Conservation (phyloP, 805 yeast genomes). For the Wilhelminamyces savonicus region DNA sequence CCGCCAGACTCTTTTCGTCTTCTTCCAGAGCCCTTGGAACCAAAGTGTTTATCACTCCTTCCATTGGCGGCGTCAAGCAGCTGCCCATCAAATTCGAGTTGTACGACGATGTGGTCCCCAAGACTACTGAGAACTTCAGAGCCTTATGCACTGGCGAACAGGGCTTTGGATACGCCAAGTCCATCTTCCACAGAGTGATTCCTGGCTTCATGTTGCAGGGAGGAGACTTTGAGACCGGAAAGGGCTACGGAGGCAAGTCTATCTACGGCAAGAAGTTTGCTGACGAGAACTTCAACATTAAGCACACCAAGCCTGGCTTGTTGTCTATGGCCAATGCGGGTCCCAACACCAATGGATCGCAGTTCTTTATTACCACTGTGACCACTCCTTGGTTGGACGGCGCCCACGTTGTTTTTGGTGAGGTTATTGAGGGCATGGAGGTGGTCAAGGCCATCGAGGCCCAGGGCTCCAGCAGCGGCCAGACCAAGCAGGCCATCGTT, state of each 20-base stretch:
- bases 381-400: conserved; percentile 24
- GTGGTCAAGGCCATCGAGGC: conserved; percentile 20
- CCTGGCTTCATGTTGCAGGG: conserved; percentile 13
- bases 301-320: conserved; percentile 11
- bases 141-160: conserved; percentile 13
- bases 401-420: conserved; percentile 21
- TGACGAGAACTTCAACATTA: conserved; percentile 10
- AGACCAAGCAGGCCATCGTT: conserved; percentile 11
- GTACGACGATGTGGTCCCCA: conserved; percentile 11
- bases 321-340: conserved; percentile 14
- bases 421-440: conserved; percentile 19
- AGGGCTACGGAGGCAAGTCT: conserved; percentile 11
- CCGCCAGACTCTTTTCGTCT: conserved; percentile 46
- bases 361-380: conserved; percentile 11
- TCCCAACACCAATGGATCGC: conserved; percentile 11
- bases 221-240: conserved; percentile 10
- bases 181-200: conserved; percentile 11
- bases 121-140: conserved; percentile 12
- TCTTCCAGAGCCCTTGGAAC: conserved; percentile 40
- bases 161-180: conserved; percentile 11
- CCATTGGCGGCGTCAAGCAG: conserved; percentile 30
- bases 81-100: conserved; percentile 14
- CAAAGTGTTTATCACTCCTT: conserved; percentile 52
- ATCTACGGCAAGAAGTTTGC: conserved; percentile 12
- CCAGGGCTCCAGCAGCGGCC: conserved; percentile 16